These are phyloP conservation scores for Incumbomyces delicatus DNA, from an alignment of 2,329 filamentous ascomycete species.

Conservation along the genomic window DNA sequence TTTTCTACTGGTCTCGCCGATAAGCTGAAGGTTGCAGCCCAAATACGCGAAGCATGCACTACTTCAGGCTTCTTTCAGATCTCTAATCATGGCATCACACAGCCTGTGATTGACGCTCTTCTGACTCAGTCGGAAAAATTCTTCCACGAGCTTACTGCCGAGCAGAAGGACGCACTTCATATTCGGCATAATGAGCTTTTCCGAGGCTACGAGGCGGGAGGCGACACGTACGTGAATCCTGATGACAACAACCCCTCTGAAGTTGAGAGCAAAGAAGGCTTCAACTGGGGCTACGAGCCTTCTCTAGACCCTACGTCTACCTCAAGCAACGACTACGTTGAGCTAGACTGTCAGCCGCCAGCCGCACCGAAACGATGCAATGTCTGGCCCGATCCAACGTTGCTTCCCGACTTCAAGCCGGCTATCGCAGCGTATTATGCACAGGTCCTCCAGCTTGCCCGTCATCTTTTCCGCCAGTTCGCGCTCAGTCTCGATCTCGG, in stretches of 20 bases:
- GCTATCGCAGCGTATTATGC: constrained; percentile 40
- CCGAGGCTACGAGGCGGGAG: constrained; percentile 19
- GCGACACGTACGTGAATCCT: constrained; percentile 17
- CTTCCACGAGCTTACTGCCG: constrained; percentile 28
- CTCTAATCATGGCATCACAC: constrained; percentile 39
- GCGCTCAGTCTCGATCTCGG: constrained; percentile 46
- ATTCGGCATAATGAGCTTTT: constrained; percentile 11
- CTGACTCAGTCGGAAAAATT: constrained; percentile 37
- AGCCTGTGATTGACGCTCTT: constrained; percentile 31
- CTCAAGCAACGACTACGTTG: constrained; percentile 16
- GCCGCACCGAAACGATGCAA: constrained; percentile 10
- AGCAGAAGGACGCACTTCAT: constrained; percentile 11
- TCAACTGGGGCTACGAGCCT: constrained; percentile 21
- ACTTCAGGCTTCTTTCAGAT: constrained; percentile 48
- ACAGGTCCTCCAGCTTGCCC: constrained; percentile 41
- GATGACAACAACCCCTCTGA: constrained; percentile 12
- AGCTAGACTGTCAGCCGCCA: constrained; percentile 16
- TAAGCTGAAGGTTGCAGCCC: constrained; percentile 21
- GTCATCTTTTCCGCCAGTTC: constrained; percentile 44
- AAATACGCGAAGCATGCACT: constrained; percentile 36
- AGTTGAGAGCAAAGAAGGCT: constrained; percentile 20
- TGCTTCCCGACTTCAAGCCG: constrained; percentile 35
- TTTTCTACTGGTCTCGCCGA: constrained; percentile 9
- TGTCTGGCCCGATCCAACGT: constrained; percentile 16
- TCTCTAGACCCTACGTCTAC: constrained; percentile 15